phyloP scores from a whole-genome alignment of 768 basidiomycete species.

The Gloeopeniophorella convolvens region DNA sequence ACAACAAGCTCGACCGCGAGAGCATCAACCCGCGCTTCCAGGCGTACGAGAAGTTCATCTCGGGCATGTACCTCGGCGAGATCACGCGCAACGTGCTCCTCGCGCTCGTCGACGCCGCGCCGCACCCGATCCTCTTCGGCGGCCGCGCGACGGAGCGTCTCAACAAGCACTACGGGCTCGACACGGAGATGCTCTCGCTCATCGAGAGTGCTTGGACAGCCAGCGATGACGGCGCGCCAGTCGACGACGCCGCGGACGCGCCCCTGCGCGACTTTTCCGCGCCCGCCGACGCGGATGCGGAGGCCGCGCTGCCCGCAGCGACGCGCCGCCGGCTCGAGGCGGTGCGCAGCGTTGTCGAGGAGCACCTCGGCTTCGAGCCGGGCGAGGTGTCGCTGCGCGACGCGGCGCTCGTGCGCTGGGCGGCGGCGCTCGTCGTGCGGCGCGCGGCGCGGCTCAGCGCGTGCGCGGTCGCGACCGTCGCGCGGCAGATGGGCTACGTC shows the following conservation, averaged over 20 bases:
- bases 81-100: slow-evolving; percentile 81
- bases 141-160: slow-evolving; percentile 66
- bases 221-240: slow-evolving; percentile 27
- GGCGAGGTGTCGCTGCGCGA: slow-evolving; percentile 43
- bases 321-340: slow-evolving; percentile 38
- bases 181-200: slow-evolving; percentile 87
- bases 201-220: slow-evolving; percentile 78
- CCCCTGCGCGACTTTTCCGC: slow-evolving; percentile 16
- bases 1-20: slow-evolving; percentile 87
- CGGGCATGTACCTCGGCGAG: slow-evolving; percentile 99
- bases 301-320: slow-evolving; percentile 14
- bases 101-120: slow-evolving; percentile 71
- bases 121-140: slow-evolving; percentile 66
- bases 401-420: slow-evolving; percentile 73
- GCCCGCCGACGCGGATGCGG: slow-evolving; percentile 1
- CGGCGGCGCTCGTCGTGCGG: slow-evolving; percentile 66
- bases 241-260: background rate
- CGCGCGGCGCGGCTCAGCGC: slow-evolving; percentile 82
- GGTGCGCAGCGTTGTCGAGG: slow-evolving; percentile 55
- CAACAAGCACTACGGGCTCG: slow-evolving; percentile 91
- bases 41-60: slow-evolving; percentile 97
- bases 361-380: slow-evolving; percentile 52
- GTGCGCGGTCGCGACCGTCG: slow-evolving; percentile 78
- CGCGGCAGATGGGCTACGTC: slow-evolving; percentile 75
- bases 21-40: slow-evolving; percentile 92